Evolutionary conservation across 176 grass and related monocot species (phyloP), one percentile per base, ranked within the genome.

Genomic region (Canna indica): DNA sequence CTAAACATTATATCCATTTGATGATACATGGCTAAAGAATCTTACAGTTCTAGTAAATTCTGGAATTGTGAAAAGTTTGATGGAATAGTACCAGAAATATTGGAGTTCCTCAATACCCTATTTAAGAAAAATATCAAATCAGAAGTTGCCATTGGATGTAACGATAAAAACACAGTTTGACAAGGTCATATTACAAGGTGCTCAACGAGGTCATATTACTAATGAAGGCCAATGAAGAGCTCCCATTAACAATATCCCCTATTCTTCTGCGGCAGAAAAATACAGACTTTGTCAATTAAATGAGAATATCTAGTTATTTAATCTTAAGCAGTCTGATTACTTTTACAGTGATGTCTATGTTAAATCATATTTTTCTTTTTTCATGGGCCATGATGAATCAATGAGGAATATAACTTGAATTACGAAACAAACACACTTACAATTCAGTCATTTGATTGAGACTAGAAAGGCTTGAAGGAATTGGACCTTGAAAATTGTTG

Each of bases 81-180:
- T 33, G 46, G 38, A 17, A 96, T 79, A 54, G 62, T 88, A 86
- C 80, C 91, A 76, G 88, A 91, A 80, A 91, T 86, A 76, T 64
- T 82, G 35, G 82, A 85, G 62, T 97, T 92, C 79, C 93, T 91
- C 57, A 97, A 69, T 56, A 97, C 9, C 75, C 93, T 97, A 46
- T 69, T 5, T 20, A 15, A 14, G 9, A 41, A n/a, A 65, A 22
- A 38, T 36, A 14, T 22, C 17, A 65, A 18, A 32, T 65, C 8
- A 38, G 7, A 65, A 35, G 3, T 1, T 11, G 9, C 7, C 16
- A 65, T 30, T 20, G 1, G 15, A 22, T 6, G 11, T 14, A 17
- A 22, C 3, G n/a, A 22, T 11, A 22, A 22, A 65, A 65, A 5
- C 17, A 16, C 12, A 10, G 32, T 11, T 36, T 29, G 44, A 44